Evolutionary conservation across 345 rosid genomes (phyloP).

Genomic region (Geranium brycei): DNA sequence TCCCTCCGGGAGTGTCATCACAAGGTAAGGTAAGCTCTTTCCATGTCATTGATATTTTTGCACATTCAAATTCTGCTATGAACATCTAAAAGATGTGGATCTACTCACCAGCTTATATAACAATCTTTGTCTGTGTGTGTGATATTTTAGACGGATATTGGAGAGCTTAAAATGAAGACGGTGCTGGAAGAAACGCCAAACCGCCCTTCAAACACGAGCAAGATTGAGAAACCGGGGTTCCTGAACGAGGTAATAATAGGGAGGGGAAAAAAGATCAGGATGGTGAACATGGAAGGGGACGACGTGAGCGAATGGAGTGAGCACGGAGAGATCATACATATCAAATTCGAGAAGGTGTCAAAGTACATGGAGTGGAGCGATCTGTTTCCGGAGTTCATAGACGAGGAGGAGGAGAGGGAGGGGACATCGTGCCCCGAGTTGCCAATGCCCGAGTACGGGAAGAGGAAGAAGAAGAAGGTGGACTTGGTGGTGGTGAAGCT

Average conservation of each 20-base stretch:
- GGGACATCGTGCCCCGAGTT: conserved; percentile 65
- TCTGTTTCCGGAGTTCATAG: conserved; percentile 91
- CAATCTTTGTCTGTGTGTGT: neutral
- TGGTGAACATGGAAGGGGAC: conserved; percentile 62
- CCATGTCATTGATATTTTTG: too few species aligned
- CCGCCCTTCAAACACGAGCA: conserved; percentile 10
- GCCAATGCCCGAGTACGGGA: conserved; percentile 60
- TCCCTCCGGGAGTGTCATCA: conserved; percentile 66
- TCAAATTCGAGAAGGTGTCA: conserved; percentile 48
- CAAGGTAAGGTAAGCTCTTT: conserved; percentile 34
- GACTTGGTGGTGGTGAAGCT: conserved; percentile 72
- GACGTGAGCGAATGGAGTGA: conserved; percentile 45
- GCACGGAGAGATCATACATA: conserved; percentile 37
- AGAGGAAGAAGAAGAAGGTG: conserved; percentile 16
- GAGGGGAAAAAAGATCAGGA: conserved; percentile 51
- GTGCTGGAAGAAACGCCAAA: conserved; percentile 25
- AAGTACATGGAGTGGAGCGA: conserved; percentile 53
- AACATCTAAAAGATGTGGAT: too few species aligned
- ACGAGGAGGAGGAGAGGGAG: conserved; percentile 76
- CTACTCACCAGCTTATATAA: too few species aligned
- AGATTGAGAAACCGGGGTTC: conserved; percentile 53
- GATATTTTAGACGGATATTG: conserved; percentile 11
- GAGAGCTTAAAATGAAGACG: conserved; percentile 50
- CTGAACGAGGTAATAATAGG: conserved; percentile 30
- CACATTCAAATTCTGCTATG: too few species aligned